Evolutionary conservation across 495 filamentous ascomycete species (phyloP).

Genomic region (Tuber calosporum): DNA sequence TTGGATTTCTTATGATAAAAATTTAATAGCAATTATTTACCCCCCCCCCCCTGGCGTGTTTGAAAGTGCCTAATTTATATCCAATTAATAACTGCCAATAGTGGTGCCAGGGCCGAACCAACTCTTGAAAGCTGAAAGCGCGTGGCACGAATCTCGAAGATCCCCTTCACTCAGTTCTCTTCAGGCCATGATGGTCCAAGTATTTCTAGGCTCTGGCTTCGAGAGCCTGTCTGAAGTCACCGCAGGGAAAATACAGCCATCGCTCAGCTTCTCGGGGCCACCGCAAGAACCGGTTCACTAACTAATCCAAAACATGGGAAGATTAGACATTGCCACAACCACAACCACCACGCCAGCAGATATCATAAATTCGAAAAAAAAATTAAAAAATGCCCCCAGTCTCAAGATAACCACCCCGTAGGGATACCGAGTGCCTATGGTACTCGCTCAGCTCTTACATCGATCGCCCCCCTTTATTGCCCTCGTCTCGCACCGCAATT

Average conservation of each 20-base stretch:
- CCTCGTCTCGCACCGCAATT: not conserved
- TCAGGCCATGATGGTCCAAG: not conserved
- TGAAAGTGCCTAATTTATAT: not conserved
- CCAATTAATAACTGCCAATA: not conserved
- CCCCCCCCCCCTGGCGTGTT: too few relatives aligned
- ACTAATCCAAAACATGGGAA: slow-evolving; percentile 15
- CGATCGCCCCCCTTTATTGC: not conserved
- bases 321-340: not conserved
- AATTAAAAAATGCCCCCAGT: slow-evolving; percentile 5
- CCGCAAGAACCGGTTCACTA: not conserved
- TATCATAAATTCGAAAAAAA: too few relatives aligned
- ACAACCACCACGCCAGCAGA: too few relatives aligned
- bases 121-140: not conserved
- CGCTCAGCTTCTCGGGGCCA: not conserved
- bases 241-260: not conserved
- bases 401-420: not conserved
- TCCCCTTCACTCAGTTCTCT: not conserved
- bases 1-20: not conserved
- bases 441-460: not conserved
- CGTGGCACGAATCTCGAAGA: not conserved
- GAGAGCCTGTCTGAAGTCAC: not conserved
- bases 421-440: not conserved
- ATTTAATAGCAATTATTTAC: too few relatives aligned
- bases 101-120: not conserved
- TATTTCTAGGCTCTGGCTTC: not conserved